Evolutionary conservation across 2,329 filamentous ascomycete genomes (phyloP).

Genomic region (Cryphonectria naterciae): DNA sequence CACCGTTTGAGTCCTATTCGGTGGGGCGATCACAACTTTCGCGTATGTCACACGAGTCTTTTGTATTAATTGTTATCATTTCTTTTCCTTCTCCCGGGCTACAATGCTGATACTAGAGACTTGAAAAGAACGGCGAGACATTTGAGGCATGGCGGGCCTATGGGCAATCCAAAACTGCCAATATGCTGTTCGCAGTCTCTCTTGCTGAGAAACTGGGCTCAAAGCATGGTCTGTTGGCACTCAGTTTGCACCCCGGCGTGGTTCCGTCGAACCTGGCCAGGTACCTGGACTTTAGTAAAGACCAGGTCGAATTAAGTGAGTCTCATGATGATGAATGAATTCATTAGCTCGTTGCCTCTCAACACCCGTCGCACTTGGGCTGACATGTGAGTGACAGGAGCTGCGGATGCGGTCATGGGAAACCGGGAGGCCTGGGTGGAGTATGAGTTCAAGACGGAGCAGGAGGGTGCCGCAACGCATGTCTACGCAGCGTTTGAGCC

Average conservation of each 20-base stretch:
- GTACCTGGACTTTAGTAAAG: constrained; percentile 10
- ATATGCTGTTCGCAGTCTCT: constrained; percentile 35
- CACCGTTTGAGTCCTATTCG: constrained; percentile 39
- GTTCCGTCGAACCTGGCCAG: constrained; percentile 2
- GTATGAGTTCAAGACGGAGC: neutral
- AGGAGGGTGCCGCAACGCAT: constrained; percentile 18
- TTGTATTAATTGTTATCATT: neutral
- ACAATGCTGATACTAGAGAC: neutral
- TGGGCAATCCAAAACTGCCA: constrained; percentile 38
- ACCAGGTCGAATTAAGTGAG: neutral
- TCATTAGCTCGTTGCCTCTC: neutral
- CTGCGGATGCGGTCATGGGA: neutral
- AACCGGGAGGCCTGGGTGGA: constrained; percentile 19
- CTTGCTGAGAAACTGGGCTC: constrained; percentile 31
- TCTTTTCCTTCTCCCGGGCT: neutral
- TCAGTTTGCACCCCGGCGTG: constrained; percentile 15
- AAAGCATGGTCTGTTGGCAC: constrained; percentile 1
- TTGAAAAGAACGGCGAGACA: constrained; percentile 5
- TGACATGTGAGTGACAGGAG: neutral
- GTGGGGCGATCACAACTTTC: constrained; percentile 36
- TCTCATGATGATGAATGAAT: neutral
- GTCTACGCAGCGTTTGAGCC: constrained; percentile 17
- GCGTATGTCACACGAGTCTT: neutral
- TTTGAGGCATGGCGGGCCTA: constrained; percentile 33
- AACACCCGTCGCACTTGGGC: neutral